Base-by-base conservation (phyloP, 176 grass and related monocot species). In the Tillandsia fasciculata region DNA sequence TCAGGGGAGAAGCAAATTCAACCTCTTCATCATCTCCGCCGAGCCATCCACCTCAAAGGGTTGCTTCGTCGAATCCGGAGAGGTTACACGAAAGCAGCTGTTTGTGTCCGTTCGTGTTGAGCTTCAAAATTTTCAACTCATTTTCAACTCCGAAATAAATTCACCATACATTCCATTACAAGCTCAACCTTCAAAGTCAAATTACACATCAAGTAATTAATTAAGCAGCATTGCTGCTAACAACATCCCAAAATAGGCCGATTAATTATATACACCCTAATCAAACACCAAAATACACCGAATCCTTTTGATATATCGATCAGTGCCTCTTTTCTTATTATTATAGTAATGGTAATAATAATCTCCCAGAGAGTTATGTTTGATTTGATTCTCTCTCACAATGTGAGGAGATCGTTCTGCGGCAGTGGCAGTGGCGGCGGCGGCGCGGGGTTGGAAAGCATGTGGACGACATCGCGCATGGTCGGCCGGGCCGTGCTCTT, bases 381-480 rank as follows among this genome's bases (percentile, higher is more conserved):
- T 61, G 18, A 61, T 61, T 22, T 15, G 53, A n/a, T 9, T 15
- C n/a, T 18, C 17, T 23, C 17, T 87, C 64, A 87, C 47, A 84
- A 74, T 61, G 61, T 66, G 27, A 84, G 78, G 3, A 76, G 71
- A 48, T 77, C 77, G 13, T 76, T 70, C 29, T 11, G 64, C 2
- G 9, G 8, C 12, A 29, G 15, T 4, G 12, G 8, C 33, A 0
- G 11, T 12, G 58, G 69, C 69, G 65, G 76, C 52, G 72, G 69
- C 28, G 78, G 48, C 1, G 48, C 1, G 13, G 84, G 85, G 53
- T 85, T 85, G 69, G 84, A 85, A 27, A 96, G 82, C 80, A 87
- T 82, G 75, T 96, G 87, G 1, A 96, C 91, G 2, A 91, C 91
- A 65, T 88, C 91, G 17, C 91, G 84, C 91, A 96, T 96, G 33